Base-by-base conservation (phyloP, 1,139 yeast species). In the Spathaspora sp. region DNA sequence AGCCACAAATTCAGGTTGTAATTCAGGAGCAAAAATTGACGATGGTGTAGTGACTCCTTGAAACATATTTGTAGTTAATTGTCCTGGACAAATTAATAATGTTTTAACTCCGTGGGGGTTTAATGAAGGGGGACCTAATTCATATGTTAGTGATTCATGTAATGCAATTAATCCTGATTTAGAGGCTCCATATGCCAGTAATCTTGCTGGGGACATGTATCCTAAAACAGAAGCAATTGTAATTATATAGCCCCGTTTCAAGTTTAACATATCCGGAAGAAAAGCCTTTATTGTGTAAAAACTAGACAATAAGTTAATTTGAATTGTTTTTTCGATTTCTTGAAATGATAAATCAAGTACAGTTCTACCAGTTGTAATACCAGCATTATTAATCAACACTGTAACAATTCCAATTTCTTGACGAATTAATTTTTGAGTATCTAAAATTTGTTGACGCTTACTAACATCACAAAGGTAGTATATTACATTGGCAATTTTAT, bases 151-250 rank as follows among this genome's bases (percentile, higher is more conserved):
- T 0, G 93, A 83, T 59, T 89, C 96, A 60, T 91, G 97, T 41
- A 90, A 67, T 0, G 95, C 90, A 44, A 91, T 78, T 26, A 89
- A 64, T 0, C 96, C 97, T 0, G 96, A 85, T 63, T 91, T 91
- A 7, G 95, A 80, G 0, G 97, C 96, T 0, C 97, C 96, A 57
- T 91, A 91, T 0, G 88, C 88, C 54, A 87, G 80, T 47, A 89
- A 70, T 29, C 84, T 70, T 6, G 96, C 93, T 0, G 97, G 97
- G 0, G 95, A 79, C 73, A 87, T 75, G 52, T 86, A 84, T 0
- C 97, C 97, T 47, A 91, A 70, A 0, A 89, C 89, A 0, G 96
- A 88, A 0, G 93, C 89, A 31, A 91, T 71, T 2, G 91, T 87
- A 25, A 91, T 81, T 15, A 93, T 75, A 59, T 84, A 88, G 0